These are phyloP conservation scores for Hyphodiscus sp. DNA, from an alignment of 2,329 filamentous ascomycete species.

Conservation along the genomic window DNA sequence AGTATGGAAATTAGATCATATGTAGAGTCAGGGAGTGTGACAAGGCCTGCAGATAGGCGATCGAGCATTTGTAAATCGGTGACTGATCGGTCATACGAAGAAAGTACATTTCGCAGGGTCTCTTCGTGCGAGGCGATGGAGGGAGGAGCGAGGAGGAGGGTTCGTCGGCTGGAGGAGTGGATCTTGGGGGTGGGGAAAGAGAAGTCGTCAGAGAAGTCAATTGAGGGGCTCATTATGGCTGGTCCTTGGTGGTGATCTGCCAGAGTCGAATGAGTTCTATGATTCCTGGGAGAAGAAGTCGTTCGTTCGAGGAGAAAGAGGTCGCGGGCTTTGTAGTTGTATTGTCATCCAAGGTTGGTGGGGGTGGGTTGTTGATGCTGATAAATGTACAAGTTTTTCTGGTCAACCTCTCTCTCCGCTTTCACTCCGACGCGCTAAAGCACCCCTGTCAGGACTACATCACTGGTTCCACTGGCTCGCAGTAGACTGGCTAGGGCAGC, in stretches of 20 bases:
- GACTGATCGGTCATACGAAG: constrained; percentile 63
- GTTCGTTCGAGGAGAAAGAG: too few relatives aligned
- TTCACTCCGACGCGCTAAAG: too few relatives aligned
- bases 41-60: constrained; percentile 75
- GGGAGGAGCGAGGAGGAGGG: constrained; percentile 82
- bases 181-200: constrained; percentile 17
- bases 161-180: constrained; percentile 40
- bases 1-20: constrained; percentile 85
- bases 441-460: too few relatives aligned
- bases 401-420: too few relatives aligned
- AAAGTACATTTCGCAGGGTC: constrained; percentile 63
- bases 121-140: constrained; percentile 83
- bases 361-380: too few relatives aligned
- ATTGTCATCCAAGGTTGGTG: background rate
- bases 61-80: constrained; percentile 98
- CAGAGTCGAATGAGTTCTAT: too few relatives aligned
- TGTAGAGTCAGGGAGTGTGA: constrained; percentile 65
- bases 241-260: background rate
- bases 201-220: constrained; percentile 29
- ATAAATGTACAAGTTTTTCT: background rate
- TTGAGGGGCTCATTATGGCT: constrained; percentile 25
- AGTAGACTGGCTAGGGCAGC: too few relatives aligned
- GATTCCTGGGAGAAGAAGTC: too few relatives aligned
- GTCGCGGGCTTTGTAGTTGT: too few relatives aligned
- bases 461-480: too few relatives aligned